Percentiles rank a stretch among this genome's conserved stretches.
Conservation (phyloP, 805 yeast species). For the Phaffomyces opuntiae region DNA sequence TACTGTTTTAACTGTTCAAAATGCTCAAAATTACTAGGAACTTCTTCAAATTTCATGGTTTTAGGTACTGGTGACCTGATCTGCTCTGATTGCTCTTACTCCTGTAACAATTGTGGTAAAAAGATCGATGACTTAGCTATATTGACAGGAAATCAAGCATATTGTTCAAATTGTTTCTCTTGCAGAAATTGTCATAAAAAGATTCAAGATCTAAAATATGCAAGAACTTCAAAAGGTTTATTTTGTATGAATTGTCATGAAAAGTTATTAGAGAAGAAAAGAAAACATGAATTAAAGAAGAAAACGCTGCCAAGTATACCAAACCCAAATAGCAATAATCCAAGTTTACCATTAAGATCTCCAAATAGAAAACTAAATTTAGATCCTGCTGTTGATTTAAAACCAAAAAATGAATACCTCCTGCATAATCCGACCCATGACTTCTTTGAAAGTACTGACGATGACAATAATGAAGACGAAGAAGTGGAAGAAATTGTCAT, state of each 20-base stretch:
- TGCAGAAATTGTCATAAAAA: constrained; percentile 83
- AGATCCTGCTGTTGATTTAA: not conserved
- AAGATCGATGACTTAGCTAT: constrained; percentile 92
- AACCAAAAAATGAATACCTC: too few relatives aligned
- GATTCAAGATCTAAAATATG: constrained; percentile 85
- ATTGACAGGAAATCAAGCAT: constrained; percentile 90
- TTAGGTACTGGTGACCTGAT: constrained; percentile 89
- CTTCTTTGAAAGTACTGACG: too few relatives aligned
- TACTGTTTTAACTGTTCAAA: constrained; percentile 87
- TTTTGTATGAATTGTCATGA: constrained; percentile 94
- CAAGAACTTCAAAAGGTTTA: constrained; percentile 86
- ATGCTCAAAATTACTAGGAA: constrained; percentile 71
- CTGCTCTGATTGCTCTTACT: constrained; percentile 88
- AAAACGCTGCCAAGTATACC: constrained; percentile 20
- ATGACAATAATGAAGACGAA: too few relatives aligned
- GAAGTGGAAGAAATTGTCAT: too few relatives aligned
- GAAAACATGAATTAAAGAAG: constrained; percentile 39
- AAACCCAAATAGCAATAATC: too few relatives aligned
- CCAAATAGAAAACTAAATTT: not conserved
- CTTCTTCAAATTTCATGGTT: constrained; percentile 84
- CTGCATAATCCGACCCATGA: too few relatives aligned
- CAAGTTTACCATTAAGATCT: not conserved
- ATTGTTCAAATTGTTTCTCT: constrained; percentile 82
- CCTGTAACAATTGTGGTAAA: constrained; percentile 76
- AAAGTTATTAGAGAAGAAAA: constrained; percentile 67